Conservation (phyloP, 345 rosid species). For the Diplotaxis tenuifolia region DNA sequence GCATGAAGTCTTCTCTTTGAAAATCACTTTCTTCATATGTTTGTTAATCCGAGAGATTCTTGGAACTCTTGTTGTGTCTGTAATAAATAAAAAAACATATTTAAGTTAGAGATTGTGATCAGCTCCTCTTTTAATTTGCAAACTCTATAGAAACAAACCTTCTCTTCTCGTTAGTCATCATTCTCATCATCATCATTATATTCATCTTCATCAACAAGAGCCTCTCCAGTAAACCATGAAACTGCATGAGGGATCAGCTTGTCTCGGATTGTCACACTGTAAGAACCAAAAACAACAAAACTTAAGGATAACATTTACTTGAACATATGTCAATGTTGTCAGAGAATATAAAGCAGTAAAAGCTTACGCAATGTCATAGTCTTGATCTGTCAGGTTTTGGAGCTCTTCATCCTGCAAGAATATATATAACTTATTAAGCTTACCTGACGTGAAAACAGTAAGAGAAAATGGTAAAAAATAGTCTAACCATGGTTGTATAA, state of each 20-base stretch:
- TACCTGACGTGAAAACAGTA: not conserved
- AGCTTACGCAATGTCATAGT: slow-evolving; percentile 83
- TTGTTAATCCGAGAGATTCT: slow-evolving; percentile 13
- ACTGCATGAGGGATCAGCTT: slow-evolving; percentile 92
- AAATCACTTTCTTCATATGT: not conserved
- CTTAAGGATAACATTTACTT: not conserved
- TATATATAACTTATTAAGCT: not conserved
- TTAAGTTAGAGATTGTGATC: slow-evolving; percentile 4
- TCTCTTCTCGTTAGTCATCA: slow-evolving; percentile 46
- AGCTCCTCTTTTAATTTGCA: slow-evolving; percentile 7
- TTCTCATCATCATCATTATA: slow-evolving; percentile 30
- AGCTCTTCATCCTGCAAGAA: slow-evolving; percentile 62
- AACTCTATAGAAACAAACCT: slow-evolving; percentile 22
- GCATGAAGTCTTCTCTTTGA: slow-evolving; percentile 46
- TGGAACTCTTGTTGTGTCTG: slow-evolving; percentile 14
- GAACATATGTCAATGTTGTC: not conserved
- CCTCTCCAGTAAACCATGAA: slow-evolving; percentile 96
- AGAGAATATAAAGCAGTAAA: slow-evolving; percentile 17
- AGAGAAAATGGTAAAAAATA: not conserved
- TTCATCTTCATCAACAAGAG: slow-evolving; percentile 60
- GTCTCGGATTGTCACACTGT: slow-evolving; percentile 78
- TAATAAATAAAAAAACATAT: not conserved
- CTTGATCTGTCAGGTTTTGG: slow-evolving; percentile 83
- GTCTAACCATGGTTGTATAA: too few relatives aligned
- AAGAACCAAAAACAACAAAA: not conserved